Percentiles rank a stretch among this genome's conserved stretches.
Evolutionary conservation across 1,284 basidiomycete genomes (phyloP).

Genomic region (Apiotrichum mycotoxinovorans): DNA sequence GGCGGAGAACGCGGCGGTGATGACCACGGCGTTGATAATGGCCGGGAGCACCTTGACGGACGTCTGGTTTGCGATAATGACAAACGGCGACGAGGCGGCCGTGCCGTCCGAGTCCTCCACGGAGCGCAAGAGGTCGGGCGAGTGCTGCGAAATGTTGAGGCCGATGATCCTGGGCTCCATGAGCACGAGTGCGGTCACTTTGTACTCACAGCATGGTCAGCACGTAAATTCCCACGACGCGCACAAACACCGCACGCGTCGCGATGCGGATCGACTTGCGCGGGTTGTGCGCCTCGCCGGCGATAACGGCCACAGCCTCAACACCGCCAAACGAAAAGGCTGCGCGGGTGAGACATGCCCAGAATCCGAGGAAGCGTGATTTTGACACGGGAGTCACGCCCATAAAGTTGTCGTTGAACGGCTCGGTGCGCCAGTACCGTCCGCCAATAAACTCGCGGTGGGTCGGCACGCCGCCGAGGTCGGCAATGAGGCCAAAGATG

Average conservation of each 20-base stretch:
- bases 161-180: slow-evolving; percentile 37
- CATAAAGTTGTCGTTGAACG: slow-evolving; percentile 27
- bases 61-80: slow-evolving; percentile 63
- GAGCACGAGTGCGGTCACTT: no score
- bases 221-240: slow-evolving; percentile 63
- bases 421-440: slow-evolving; percentile 14
- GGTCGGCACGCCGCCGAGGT: slow-evolving; percentile 68
- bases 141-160: slow-evolving; percentile 27
- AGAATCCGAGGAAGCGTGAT: slow-evolving; percentile 58
- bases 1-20: slow-evolving; percentile 55
- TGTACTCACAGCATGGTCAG: not conserved
- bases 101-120: slow-evolving; percentile 56
- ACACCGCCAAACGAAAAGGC: slow-evolving; percentile 38
- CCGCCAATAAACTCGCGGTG: slow-evolving; percentile 43
- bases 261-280: slow-evolving; percentile 63
- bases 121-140: slow-evolving; percentile 46
- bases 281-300: slow-evolving; percentile 57
- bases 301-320: slow-evolving; percentile 48
- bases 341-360: slow-evolving; percentile 55
- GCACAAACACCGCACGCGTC: slow-evolving; percentile 60
- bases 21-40: slow-evolving; percentile 63
- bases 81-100: slow-evolving; percentile 73
- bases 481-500: slow-evolving; percentile 63
- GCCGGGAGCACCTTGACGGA: slow-evolving; percentile 70
- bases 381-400: slow-evolving; percentile 5